Evolutionary conservation across 148 eudicot species (phyloP).

Genomic region (Limonium bicolor): DNA sequence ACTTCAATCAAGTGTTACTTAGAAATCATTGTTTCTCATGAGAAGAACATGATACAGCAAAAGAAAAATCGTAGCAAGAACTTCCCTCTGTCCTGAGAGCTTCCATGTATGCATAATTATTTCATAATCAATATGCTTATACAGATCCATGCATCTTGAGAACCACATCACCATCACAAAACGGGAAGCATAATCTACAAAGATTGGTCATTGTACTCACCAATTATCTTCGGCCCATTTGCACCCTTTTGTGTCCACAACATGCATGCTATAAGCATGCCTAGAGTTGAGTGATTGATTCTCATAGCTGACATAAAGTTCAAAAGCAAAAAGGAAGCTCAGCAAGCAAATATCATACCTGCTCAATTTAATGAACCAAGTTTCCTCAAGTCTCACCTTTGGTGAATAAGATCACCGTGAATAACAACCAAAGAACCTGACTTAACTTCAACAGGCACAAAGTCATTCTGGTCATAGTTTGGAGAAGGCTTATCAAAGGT

Average conservation of each 20-base stretch:
- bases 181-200: too few relatives aligned
- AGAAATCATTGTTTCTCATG: too few relatives aligned
- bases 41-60: too few relatives aligned
- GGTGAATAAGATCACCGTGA: slow-evolving; percentile 96
- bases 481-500: slow-evolving; percentile 81
- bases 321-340: too few relatives aligned
- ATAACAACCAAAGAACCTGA: slow-evolving; percentile 85
- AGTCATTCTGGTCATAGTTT: slow-evolving; percentile 58
- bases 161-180: too few relatives aligned
- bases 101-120: too few relatives aligned
- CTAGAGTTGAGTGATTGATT: slow-evolving; percentile 76
- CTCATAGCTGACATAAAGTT: slow-evolving; percentile 74
- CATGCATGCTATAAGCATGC: slow-evolving; percentile 94
- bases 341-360: slow-evolving; percentile 1
- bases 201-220: too few relatives aligned
- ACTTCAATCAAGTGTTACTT: too few relatives aligned
- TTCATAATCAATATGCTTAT: too few relatives aligned
- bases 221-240: slow-evolving; percentile 88
- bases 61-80: too few relatives aligned
- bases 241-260: slow-evolving; percentile 80
- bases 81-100: too few relatives aligned
- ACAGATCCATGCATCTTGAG: too few relatives aligned
- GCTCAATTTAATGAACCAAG: neutral
- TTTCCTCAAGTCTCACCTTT: slow-evolving; percentile 44
- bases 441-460: slow-evolving; percentile 86